Percentiles rank a stretch among this genome's conserved stretches.
These are phyloP conservation scores for Avena eriantha DNA, from an alignment of 176 grass and related monocot genomes.

Conservation along the genomic window DNA sequence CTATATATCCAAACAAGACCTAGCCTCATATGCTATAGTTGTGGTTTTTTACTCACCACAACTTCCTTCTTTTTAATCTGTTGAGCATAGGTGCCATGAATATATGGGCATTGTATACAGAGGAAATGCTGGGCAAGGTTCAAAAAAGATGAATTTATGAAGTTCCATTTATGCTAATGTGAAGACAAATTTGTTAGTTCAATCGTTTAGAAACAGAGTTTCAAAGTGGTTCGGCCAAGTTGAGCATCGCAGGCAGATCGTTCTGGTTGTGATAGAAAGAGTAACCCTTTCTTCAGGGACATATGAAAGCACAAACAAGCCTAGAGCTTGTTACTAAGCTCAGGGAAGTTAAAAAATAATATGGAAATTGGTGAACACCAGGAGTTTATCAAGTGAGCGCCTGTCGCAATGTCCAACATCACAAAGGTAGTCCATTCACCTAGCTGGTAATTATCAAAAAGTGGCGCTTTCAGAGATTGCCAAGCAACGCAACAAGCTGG, in stretches of 20 bases:
- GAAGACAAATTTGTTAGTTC: conserved; percentile 1
- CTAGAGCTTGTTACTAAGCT: neutral
- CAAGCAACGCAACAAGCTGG: neutral
- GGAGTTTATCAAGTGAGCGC: neutral
- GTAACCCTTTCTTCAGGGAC: neutral
- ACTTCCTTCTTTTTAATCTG: conserved; percentile 69
- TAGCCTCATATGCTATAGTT: no score
- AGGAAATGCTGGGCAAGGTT: neutral
- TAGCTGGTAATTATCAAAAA: neutral
- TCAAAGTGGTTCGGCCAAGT: neutral
- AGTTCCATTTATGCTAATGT: neutral
- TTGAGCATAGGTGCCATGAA: conserved; percentile 27
- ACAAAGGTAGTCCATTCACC: neutral
- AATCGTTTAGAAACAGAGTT: neutral
- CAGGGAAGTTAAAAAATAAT: neutral
- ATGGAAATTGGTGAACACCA: neutral
- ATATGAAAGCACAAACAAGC: neutral
- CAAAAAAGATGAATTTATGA: neutral
- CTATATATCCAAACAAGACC: neutral
- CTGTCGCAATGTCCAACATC: neutral
- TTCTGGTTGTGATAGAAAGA: neutral
- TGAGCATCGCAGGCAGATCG: neutral
- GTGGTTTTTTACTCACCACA: conserved; percentile 55
- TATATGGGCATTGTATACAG: neutral
- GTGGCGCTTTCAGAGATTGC: neutral